Conservation (phyloP, 2,329 filamentous ascomycete species). For the Arachnomyces sp. region DNA sequence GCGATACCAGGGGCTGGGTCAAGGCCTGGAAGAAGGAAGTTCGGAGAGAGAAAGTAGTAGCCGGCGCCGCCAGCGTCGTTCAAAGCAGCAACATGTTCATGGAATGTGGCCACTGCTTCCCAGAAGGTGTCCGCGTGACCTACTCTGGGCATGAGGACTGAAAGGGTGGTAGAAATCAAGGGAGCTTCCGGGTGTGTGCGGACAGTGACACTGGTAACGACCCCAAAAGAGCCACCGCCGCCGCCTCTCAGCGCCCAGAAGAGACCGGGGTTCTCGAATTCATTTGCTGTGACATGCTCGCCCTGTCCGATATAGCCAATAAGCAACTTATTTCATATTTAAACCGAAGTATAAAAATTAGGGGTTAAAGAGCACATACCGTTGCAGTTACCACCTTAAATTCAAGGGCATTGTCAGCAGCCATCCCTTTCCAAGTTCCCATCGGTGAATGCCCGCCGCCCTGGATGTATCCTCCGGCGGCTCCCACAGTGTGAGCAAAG, state of each 20-base stretch:
- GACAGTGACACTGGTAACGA: slow-evolving; percentile 37
- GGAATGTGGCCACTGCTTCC: slow-evolving; percentile 20
- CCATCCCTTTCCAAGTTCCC: slow-evolving; percentile 26
- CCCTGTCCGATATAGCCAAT: slow-evolving; percentile 12
- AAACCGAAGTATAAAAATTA: background rate
- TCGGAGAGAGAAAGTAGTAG: slow-evolving; percentile 33
- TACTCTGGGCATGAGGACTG: too few relatives aligned
- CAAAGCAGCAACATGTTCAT: slow-evolving; percentile 37
- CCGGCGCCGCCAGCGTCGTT: slow-evolving; percentile 38
- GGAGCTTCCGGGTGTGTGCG: slow-evolving; percentile 35
- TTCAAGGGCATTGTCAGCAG: slow-evolving; percentile 29
- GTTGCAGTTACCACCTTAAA: slow-evolving; percentile 17
- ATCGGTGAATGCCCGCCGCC: slow-evolving; percentile 26
- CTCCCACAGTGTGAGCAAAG: too few relatives aligned
- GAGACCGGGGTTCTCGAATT: slow-evolving; percentile 32
- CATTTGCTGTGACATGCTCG: slow-evolving; percentile 10
- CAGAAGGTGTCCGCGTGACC: slow-evolving; percentile 10
- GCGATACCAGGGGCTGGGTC: slow-evolving; percentile 14
- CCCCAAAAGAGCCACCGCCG: slow-evolving; percentile 44
- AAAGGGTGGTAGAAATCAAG: slow-evolving; percentile 17
- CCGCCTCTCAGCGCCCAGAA: slow-evolving; percentile 48
- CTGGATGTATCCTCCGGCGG: slow-evolving; percentile 5
- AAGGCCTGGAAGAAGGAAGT: slow-evolving; percentile 19
- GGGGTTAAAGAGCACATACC: slow-evolving; percentile 15
- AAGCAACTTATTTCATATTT: background rate